A percentile compares a stretch with the other conserved stretches of the same genome.
Conservation (phyloP, 768 basidiomycete species). For the Saitozyma podzolica region DNA sequence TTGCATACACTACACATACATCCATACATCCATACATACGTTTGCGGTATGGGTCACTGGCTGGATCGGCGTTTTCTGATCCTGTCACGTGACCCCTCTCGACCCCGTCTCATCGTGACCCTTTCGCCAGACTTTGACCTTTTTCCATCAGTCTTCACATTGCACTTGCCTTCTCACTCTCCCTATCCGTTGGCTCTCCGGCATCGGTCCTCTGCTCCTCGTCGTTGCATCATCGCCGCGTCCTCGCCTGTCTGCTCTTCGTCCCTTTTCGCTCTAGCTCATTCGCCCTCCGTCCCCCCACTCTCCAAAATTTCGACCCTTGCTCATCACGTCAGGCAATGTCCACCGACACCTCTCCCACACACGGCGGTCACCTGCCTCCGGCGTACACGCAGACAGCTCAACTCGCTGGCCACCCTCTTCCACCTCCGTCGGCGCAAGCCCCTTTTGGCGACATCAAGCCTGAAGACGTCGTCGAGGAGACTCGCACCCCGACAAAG, state of each 20-base stretch:
- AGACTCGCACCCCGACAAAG: slow-evolving; percentile 14
- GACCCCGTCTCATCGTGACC: too few species aligned
- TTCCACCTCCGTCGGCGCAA: neutral
- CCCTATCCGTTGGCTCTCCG: neutral
- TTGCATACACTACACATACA: too few species aligned
- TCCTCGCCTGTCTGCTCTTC: too few species aligned
- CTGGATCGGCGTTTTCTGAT: too few species aligned
- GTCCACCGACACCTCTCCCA: slow-evolving; percentile 14
- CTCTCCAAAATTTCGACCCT: neutral
- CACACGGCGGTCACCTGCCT: slow-evolving; percentile 3
- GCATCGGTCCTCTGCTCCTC: neutral
- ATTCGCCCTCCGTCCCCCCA: neutral
- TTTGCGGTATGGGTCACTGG: too few species aligned
- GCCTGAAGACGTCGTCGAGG: neutral
- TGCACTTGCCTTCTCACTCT: neutral
- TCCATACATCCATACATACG: too few species aligned
- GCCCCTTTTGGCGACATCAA: neutral
- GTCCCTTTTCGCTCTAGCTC: neutral
- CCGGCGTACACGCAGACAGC: neutral
- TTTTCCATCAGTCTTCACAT: too few species aligned
- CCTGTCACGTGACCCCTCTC: too few species aligned
- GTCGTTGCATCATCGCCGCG: neutral
- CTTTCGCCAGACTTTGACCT: too few species aligned
- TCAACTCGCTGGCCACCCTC: slow-evolving; percentile 3
- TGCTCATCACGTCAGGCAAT: neutral